Percentiles rank a stretch among this genome's conserved stretches.
phyloP scores from a whole-genome alignment of 2,329 filamentous ascomycete genomes.

The Ophiostoma ulmi region DNA sequence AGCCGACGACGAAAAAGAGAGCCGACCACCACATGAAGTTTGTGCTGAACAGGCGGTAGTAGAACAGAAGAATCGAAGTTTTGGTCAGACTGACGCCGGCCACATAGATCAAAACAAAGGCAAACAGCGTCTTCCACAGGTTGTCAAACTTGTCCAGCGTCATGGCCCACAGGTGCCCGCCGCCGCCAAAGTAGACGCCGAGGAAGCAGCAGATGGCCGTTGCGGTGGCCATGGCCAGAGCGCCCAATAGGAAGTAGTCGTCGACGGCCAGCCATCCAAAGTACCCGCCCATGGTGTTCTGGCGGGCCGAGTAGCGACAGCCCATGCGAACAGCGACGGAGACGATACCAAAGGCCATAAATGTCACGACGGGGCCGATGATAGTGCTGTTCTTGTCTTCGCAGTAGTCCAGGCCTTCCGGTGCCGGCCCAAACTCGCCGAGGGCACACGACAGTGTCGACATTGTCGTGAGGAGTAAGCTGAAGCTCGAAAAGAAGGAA shows the following conservation, averaged over 20 bases:
- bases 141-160: background rate
- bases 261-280: background rate
- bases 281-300: background rate
- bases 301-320: conserved; percentile 8
- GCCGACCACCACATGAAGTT: background rate
- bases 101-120: background rate
- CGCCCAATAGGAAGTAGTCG: background rate
- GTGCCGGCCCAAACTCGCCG: conserved; percentile 1
- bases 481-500: background rate
- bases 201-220: conserved; percentile 1
- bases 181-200: conserved; percentile 5
- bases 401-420: conserved; percentile 1
- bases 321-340: background rate
- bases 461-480: background rate
- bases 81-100: background rate
- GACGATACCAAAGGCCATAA: background rate
- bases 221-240: background rate
- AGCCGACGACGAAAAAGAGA: background rate
- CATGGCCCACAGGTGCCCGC: background rate
- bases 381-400: background rate
- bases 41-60: background rate
- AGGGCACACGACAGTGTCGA: background rate
- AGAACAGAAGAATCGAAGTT: background rate
- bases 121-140: background rate
- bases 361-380: conserved; percentile 2